These are phyloP conservation scores for Neofusicoccum cordaticola DNA, from an alignment of 2,329 filamentous ascomycete genomes.

Conservation along the genomic window DNA sequence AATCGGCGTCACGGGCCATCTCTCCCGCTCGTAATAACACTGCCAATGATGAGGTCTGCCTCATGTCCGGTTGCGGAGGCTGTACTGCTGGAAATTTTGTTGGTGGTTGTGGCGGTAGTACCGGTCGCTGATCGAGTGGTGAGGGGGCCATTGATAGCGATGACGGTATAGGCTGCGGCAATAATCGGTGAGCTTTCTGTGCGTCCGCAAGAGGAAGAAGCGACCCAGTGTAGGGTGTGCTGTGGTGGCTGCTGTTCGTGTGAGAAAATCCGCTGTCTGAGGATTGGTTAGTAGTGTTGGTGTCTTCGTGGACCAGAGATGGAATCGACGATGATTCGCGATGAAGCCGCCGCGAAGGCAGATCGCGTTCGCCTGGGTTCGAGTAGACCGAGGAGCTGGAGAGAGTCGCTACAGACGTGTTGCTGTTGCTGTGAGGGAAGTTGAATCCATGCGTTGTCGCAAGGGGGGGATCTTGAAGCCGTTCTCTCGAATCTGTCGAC, in stretches of 20 bases:
- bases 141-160: constrained; percentile 30
- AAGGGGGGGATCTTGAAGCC: not conserved
- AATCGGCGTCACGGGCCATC: constrained; percentile 34
- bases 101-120: constrained; percentile 13
- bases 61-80: constrained; percentile 24
- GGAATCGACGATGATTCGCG: constrained; percentile 32
- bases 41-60: constrained; percentile 34
- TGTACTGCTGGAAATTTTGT: not conserved
- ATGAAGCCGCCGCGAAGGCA: constrained; percentile 30
- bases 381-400: constrained; percentile 1
- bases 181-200: constrained; percentile 32
- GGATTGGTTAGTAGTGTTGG: constrained; percentile 26
- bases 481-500: constrained; percentile 2
- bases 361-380: constrained; percentile 20
- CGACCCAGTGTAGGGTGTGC: constrained; percentile 19
- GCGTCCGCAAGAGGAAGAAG: constrained; percentile 28
- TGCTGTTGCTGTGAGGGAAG: not conserved
- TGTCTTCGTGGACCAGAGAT: constrained; percentile 36
- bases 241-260: constrained; percentile 20
- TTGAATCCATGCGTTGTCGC: not conserved
- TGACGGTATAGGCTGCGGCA: constrained; percentile 35
- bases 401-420: not conserved
- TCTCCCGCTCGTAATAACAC: constrained; percentile 38
- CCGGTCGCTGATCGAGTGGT: constrained; percentile 29
- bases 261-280: constrained; percentile 32